Base-by-base conservation (phyloP, 108 stramenopile genomes). In the Cyclotella atomus region DNA sequence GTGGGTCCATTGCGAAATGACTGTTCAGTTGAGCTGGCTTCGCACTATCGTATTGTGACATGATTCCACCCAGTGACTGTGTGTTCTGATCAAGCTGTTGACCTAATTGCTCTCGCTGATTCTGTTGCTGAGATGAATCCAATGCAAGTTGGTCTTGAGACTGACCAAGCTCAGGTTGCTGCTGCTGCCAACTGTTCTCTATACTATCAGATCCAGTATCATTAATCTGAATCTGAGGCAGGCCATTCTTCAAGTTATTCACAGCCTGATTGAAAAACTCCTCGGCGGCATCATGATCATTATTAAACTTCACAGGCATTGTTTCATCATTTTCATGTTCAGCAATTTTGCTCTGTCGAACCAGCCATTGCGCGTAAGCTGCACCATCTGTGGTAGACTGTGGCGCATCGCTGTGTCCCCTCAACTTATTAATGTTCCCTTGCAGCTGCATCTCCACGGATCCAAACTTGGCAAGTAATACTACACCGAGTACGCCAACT, bases 211-310 rank as follows among this genome's bases (percentile, higher is more conserved):
- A 19, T 9, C 10, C 24, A 2, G n/a, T 9, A 19, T 23, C 21
- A 52, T 52, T 23, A 19, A 59, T 14, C 29, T 30, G 9, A 32
- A 27, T 30, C 14, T 30, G 10, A 59, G 56, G 29, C 28, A 59
- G 1, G 15, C 56, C 56, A 59, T 59, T 59, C 56, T 59, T 59
- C 17, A 59, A 15, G 19, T 59, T 59, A 59, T 59, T 15, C 1
- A 59, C 19, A 30, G 56, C 56, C 29, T 59, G 21, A 29, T 59
- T 33, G 8, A 59, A 59, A 59, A 59, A 59, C 14, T n/a, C 29
- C 24, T 59, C 56, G 6, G 56, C 56, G 4, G 32, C 32, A 59
- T 59, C 56, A 32, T 52, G 52, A 52, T 59, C 29, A 17, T 33
- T 59, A 23, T 59, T 59, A 12, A 59, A 15, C 15, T 15, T 17